Evolutionary conservation across 1,284 basidiomycete genomes (phyloP).

Genomic region (Trametes polyzona): DNA sequence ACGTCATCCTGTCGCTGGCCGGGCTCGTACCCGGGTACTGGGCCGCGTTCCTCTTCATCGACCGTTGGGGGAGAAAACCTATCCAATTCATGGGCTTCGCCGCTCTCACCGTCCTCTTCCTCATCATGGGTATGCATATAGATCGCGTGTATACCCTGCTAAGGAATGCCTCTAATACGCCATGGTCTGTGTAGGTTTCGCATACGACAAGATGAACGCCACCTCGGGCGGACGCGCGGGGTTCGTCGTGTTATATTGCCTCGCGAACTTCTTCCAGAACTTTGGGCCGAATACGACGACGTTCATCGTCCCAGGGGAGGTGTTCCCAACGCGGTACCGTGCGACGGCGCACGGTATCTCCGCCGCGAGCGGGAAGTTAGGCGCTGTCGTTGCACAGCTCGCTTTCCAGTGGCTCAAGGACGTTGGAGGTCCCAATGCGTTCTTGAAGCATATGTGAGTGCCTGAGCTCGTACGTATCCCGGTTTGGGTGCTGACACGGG

Average conservation of each 20-base stretch:
- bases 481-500: background rate
- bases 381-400: conserved; percentile 83
- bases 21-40: conserved; percentile 81
- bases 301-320: conserved; percentile 82
- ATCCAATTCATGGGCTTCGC: conserved; percentile 82
- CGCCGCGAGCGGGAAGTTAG: conserved; percentile 82
- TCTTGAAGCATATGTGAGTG: conserved; percentile 66
- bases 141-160: too few relatives aligned
- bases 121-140: conserved; percentile 53
- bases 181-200: conserved; percentile 58
- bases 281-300: conserved; percentile 86
- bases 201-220: conserved; percentile 66
- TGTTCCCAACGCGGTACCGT: conserved; percentile 86
- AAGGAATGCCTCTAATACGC: conserved; percentile 40
- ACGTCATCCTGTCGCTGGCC: conserved; percentile 72
- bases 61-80: conserved; percentile 73
- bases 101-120: conserved; percentile 67
- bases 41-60: conserved; percentile 70
- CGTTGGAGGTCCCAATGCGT: conserved; percentile 64
- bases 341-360: conserved; percentile 87
- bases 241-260: conserved; percentile 80
- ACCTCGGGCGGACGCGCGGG: conserved; percentile 56
- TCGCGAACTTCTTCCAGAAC: conserved; percentile 77
- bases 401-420: conserved; percentile 74
- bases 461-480: too few relatives aligned